Conservation (phyloP, 148 eudicot genomes). For the Heliamphora exappendiculata region DNA sequence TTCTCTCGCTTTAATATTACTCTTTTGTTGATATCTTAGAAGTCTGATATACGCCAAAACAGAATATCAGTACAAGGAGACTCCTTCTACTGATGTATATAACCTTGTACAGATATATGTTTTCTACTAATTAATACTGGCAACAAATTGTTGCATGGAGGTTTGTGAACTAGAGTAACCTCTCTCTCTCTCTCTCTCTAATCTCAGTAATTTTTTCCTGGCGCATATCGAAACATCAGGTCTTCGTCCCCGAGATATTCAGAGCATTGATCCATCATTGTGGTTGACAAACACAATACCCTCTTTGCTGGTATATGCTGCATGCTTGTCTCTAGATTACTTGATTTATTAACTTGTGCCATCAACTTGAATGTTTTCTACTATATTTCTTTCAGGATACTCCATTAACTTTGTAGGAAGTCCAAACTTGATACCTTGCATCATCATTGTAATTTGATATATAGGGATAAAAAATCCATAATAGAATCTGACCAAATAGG, state of each 20-base stretch:
- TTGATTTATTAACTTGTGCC: background rate
- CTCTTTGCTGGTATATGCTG: slow-evolving; percentile 68
- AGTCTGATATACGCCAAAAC: background rate
- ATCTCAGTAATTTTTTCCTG: background rate
- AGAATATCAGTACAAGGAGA: no score
- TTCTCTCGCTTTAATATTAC: background rate
- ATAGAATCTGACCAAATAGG: background rate
- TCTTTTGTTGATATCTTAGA: background rate
- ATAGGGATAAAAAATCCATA: background rate
- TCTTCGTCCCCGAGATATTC: slow-evolving; percentile 92
- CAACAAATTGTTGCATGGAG: background rate
- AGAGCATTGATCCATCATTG: slow-evolving; percentile 96
- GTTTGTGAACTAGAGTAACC: background rate
- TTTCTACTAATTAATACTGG: background rate
- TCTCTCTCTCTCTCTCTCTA: background rate
- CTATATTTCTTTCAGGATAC: background rate
- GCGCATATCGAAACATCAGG: slow-evolving; percentile 34
- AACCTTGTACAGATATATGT: background rate
- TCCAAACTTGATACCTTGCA: background rate
- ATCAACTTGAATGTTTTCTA: background rate
- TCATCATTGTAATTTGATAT: background rate
- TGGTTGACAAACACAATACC: slow-evolving; percentile 98
- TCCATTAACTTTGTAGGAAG: background rate
- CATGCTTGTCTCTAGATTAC: background rate
- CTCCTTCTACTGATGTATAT: background rate